Evolutionary conservation across 129 eudicot genomes (phyloP).

Genomic region (Calendula officinalis): DNA sequence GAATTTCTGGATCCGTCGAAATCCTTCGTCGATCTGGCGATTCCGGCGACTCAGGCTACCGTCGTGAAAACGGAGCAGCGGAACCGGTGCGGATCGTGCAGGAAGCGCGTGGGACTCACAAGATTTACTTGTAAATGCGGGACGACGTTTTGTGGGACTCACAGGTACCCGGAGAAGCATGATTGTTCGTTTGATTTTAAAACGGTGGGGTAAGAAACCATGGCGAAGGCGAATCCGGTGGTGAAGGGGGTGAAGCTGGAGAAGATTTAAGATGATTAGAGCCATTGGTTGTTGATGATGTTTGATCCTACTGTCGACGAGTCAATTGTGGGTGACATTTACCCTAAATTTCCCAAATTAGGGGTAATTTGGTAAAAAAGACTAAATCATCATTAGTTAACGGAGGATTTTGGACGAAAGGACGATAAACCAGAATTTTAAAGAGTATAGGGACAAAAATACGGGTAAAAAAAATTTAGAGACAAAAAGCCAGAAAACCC

Average conservation of each 20-base stretch:
- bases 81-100: conserved; percentile 50
- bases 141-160: conserved; percentile 54
- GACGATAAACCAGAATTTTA: no score
- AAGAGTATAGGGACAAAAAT: no score
- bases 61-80: conserved; percentile 19
- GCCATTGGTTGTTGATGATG: conserved; percentile 24
- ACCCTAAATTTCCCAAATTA: no score
- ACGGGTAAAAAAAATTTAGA: no score
- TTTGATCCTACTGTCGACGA: conserved; percentile 15
- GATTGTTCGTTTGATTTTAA: conserved; percentile 54
- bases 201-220: conserved; percentile 46
- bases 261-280: conserved; percentile 40
- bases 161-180: conserved; percentile 64
- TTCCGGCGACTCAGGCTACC: no score
- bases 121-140: conserved; percentile 67
- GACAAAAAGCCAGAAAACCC: no score
- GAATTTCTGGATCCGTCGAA: conserved; percentile 14
- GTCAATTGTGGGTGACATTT: neutral
- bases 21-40: neutral
- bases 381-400: no score
- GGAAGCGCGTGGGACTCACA: conserved; percentile 55
- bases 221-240: conserved; percentile 66
- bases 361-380: no score
- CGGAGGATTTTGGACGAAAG: no score
- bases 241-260: conserved; percentile 54